Evolutionary conservation across 305 asterid genomes (phyloP), one percentile per base, ranked within the genome.

Genomic region (Solanum hybrid): DNA sequence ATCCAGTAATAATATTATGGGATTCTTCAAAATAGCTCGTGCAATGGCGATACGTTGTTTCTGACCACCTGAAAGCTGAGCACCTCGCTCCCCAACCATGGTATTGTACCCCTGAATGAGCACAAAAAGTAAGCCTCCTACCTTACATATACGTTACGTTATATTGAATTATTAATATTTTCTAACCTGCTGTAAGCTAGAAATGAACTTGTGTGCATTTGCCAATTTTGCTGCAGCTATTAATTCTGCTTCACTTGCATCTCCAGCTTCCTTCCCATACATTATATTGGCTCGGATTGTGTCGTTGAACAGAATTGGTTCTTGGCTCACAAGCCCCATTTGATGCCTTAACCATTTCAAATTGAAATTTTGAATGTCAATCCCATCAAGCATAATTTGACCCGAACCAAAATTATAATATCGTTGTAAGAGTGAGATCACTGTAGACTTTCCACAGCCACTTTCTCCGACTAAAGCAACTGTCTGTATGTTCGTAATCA

Each of bases 401-500:
- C 98, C 98, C 4, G 94, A 91, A 82, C 93, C 95, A 0, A 94
- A 96, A 36, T 94, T 88, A 86, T 94, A 95, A 86, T 93, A 95
- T 72, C 97, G 90, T 87, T 94, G 95, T 78, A 95, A 56, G 27
- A 95, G 76, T 0, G 94, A 76, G 11, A 95, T 93, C 87, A 95
- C 97, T 0, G 97, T 94, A 3, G 98, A 95, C 88, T 95, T 95
- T 90, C 98, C 97, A 78, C 98, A 94, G 40, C 98, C 98, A 38
- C 97, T 95, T 91, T 94, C 98, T 86, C 98, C 98, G 8, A 95
- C 98, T 37, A 95, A 89, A n/a, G 98, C 98, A 42, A 92, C 93
- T 0, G 95, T 93, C 96, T 94, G 91, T 2, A 51, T 29, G 4
- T 11, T 66, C 24, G 14, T 73, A 19, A 87, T 4, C 34, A 87